Base-by-base conservation (phyloP, 305 asterid species). In the Stenogyne calaminthoides region DNA sequence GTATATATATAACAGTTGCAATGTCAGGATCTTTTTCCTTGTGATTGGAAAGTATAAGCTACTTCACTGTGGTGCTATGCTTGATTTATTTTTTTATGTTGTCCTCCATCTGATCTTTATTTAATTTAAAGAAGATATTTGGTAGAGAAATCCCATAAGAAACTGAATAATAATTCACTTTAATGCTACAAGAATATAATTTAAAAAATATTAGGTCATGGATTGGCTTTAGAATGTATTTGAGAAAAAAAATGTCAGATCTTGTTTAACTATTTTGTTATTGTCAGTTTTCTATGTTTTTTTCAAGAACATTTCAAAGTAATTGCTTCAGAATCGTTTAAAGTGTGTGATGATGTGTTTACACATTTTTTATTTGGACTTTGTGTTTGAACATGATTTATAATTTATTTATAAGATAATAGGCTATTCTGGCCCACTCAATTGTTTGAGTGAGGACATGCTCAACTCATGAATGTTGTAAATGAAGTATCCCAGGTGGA, bases 401-500 rank as follows among this genome's bases (percentile, higher is more conserved):
- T 52, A 11, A 52, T 52, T 52, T 16, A 15, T 52, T 16, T 52
- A 11, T 15, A 6, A 52, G 59, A 56, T 22, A 18, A 2, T 56
- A 7, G 15, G 15, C 51, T 42, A 32, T 27, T 19, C 52, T 44
- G 42, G n/a, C 29, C 27, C 22, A 1, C 40, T 49, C 70, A 25
- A 29, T 18, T 27, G 61, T 39, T 68, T 54, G 14, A 54, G 47
- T n/a, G 19, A 34, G 62, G 58, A n/a, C 12, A 32, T 77, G 73
- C n/a, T n/a, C n/a, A n/a, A n/a, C n/a, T n/a, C n/a, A n/a, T n/a
- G n/a, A n/a, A 73, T 75, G 54, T 72, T 72, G 70, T 75, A 63
- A 71, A 71, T 90, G 91, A 73, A 95, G 99, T 95, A 52, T 95
- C 99, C 75, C 99, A 95, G 92, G 94, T 95, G 76, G 98, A 95